Evolutionary conservation across 1,139 yeast species (phyloP).

Genomic region (Taphrina populina): DNA sequence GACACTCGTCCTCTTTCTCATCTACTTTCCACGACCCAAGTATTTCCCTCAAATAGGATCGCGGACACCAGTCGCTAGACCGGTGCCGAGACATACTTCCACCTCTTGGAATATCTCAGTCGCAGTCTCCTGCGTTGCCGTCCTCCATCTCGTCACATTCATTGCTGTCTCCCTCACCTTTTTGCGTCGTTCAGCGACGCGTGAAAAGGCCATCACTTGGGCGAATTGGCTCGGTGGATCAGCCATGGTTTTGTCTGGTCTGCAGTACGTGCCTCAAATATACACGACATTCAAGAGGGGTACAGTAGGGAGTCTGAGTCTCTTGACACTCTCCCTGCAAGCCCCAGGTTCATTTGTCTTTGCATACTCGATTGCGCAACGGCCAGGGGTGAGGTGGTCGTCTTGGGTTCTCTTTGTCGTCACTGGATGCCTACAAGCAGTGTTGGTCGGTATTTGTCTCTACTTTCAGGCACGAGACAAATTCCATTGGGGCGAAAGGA

Average conservation of each 20-base stretch:
- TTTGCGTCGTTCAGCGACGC: slow-evolving; percentile 17
- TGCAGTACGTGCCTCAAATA: slow-evolving; percentile 81
- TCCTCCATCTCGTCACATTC: slow-evolving; percentile 48
- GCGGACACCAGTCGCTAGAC: slow-evolving; percentile 22
- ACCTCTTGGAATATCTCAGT: slow-evolving; percentile 29
- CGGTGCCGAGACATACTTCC: slow-evolving; percentile 29
- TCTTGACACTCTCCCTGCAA: slow-evolving; percentile 80
- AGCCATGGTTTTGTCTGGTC: slow-evolving; percentile 56
- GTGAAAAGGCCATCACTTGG: slow-evolving; percentile 32
- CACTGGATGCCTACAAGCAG: slow-evolving; percentile 68
- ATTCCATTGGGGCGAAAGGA: slow-evolving; percentile 25
- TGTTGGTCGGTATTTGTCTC: slow-evolving; percentile 54
- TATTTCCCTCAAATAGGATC: slow-evolving; percentile 24
- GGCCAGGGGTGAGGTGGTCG: slow-evolving; percentile 83
- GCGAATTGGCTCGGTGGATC: slow-evolving; percentile 63
- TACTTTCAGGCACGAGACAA: slow-evolving; percentile 38
- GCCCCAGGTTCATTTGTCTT: slow-evolving; percentile 87
- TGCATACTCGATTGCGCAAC: slow-evolving; percentile 65
- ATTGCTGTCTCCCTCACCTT: slow-evolving; percentile 43
- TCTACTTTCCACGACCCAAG: slow-evolving; percentile 36
- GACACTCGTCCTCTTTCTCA: slow-evolving; percentile 45
- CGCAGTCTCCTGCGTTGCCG: slow-evolving; percentile 38
- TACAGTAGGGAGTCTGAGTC: slow-evolving; percentile 77
- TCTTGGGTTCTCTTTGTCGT: slow-evolving; percentile 78
- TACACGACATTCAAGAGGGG: slow-evolving; percentile 65